Base-by-base conservation (phyloP, 768 basidiomycete species). In the Calocybe gangraenosa region DNA sequence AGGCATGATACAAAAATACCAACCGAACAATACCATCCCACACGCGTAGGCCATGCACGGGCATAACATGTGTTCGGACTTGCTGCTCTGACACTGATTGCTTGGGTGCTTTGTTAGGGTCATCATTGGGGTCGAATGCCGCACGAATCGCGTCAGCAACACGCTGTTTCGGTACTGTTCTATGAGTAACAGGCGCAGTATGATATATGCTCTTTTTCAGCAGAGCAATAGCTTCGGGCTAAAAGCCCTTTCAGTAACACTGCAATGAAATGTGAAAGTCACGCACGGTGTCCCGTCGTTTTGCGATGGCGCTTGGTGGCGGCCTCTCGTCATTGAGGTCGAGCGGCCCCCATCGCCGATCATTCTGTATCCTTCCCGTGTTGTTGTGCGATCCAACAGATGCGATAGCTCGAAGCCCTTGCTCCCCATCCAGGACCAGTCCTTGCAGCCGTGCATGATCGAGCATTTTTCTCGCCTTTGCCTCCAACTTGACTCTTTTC, bases 231-330 rank as follows among this genome's bases (percentile, higher is more conserved):
- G 78, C 67, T 46, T 81, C 81, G 15, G 60, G 65, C 81, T 82
- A 32, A 20, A 44, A 21, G 13, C 14, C 11, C 32, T n/a, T 30
- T 35, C 23, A 40, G 45, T 31, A 19, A 14, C 2, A 8, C 13
- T 32, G n/a, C 9, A 10, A 2, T 23, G 13, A 45, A 13, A 23
- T 23, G 46, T 37, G 11, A 19, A 32, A 35, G 32, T 22, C 11
- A 53, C 75, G 42, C 44, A 75, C 82, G 22, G 84, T 87, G 53
- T 92, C 86, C 35, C 76, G 66, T 33, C 87, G 68, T 9, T 74
- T 79, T 7, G 82, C 85, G 44, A 91, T 86, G 2, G 84, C 82
- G 30, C 74, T 79, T 2, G 84, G 76, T 7, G 88, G 86, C 0
- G 87, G 87, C 2, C 60, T 64, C 65, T 92, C 89, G 4, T 76